Percentiles rank a stretch among this genome's conserved stretches.
phyloP scores from a whole-genome alignment of 1,139 yeast species.

The Candida labiduridarum region DNA sequence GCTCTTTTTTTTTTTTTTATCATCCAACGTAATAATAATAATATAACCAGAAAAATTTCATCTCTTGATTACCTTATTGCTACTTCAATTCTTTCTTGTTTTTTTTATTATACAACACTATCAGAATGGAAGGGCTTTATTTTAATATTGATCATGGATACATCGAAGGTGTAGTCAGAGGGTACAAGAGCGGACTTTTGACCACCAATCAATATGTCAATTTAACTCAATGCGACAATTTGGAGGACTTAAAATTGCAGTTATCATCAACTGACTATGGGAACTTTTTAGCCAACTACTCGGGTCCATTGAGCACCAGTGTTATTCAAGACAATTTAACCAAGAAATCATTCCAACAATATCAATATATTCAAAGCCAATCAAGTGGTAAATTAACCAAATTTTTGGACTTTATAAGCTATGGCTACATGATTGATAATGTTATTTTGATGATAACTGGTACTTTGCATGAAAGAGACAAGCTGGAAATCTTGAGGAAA shows the following conservation, averaged over 20 bases:
- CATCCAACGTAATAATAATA: background rate
- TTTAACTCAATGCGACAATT: conserved; percentile 91
- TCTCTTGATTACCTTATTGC: background rate
- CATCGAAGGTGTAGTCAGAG: conserved; percentile 93
- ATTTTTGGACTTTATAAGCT: conserved; percentile 88
- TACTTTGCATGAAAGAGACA: conserved; percentile 91
- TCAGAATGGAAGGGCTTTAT: conserved; percentile 29
- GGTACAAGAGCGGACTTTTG: conserved; percentile 84
- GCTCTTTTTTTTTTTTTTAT: background rate
- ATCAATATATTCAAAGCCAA: conserved; percentile 81
- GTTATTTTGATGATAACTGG: conserved; percentile 96
- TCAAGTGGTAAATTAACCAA: conserved; percentile 77
- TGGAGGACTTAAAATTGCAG: conserved; percentile 93
- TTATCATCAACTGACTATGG: conserved; percentile 96
- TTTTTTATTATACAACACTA: too few species aligned
- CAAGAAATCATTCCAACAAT: conserved; percentile 76
- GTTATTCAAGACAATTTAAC: conserved; percentile 80
- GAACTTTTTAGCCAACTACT: conserved; percentile 79
- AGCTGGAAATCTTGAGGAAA: conserved; percentile 79
- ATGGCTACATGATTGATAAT: conserved; percentile 98
- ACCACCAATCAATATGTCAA: conserved; percentile 81
- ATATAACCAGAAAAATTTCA: background rate
- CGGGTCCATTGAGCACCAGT: conserved; percentile 81
- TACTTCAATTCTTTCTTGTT: background rate
- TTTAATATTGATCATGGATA: conserved; percentile 89